A percentile compares a stretch with the other conserved stretches of the same genome.
These are phyloP conservation scores for Hyphopichia homilentoma DNA, from an alignment of 805 yeast species.

Conservation along the genomic window DNA sequence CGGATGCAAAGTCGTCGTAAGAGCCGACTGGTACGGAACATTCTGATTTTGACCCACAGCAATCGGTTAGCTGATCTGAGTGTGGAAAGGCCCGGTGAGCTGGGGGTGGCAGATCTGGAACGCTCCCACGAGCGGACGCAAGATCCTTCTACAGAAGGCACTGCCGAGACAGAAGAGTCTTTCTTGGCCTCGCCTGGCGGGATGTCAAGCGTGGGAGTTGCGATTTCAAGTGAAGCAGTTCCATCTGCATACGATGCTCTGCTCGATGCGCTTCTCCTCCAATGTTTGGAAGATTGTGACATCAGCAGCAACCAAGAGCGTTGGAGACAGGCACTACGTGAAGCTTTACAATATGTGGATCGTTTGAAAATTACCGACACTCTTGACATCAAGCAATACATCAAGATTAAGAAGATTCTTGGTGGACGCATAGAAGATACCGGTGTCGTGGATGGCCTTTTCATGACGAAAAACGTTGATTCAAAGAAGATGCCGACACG, in stretches of 20 bases:
- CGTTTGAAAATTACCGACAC: slow-evolving; percentile 65
- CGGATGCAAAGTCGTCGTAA: slow-evolving; percentile 59
- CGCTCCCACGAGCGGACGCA: no score
- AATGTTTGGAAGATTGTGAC: slow-evolving; percentile 60
- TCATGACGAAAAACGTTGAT: slow-evolving; percentile 81
- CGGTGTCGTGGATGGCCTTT: slow-evolving; percentile 66
- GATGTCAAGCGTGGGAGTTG: background rate
- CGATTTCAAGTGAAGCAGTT: slow-evolving; percentile 16
- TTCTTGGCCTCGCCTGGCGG: no score
- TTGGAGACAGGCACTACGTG: slow-evolving; percentile 60
- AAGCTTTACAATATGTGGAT: slow-evolving; percentile 53
- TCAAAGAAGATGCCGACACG: slow-evolving; percentile 69
- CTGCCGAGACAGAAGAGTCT: no score
- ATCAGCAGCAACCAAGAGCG: slow-evolving; percentile 38
- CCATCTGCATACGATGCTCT: slow-evolving; percentile 34
- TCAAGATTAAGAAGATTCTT: slow-evolving; percentile 77
- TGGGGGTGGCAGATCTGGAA: no score
- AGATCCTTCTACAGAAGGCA: no score
- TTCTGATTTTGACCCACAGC: slow-evolving; percentile 22
- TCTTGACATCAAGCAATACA: slow-evolving; percentile 81
- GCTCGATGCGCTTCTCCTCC: slow-evolving; percentile 50
- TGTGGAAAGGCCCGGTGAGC: no score
- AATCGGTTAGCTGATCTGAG: no score
- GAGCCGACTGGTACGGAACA: slow-evolving; percentile 38
- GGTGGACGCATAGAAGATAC: slow-evolving; percentile 71